Evolutionary conservation across 192 early-diverging fungal species (phyloP).

Genomic region (Allomyces macrogynus): DNA sequence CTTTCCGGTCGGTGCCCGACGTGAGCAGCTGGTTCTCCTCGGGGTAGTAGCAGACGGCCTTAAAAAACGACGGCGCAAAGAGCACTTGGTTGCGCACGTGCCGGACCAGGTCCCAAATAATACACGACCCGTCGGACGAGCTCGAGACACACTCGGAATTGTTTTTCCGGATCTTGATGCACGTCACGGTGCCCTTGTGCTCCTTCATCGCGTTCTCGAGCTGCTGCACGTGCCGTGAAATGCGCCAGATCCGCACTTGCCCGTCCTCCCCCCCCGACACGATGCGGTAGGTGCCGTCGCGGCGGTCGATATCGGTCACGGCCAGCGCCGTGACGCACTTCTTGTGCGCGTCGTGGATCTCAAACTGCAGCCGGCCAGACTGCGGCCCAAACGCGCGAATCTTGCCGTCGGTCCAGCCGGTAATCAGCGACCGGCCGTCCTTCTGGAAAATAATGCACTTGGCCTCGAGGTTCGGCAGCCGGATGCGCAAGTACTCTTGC

Average conservation of each 20-base stretch:
- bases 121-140: slow-evolving; percentile 30
- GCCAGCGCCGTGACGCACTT: slow-evolving; percentile 27
- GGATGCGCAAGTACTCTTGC: slow-evolving; percentile 24
- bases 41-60: slow-evolving; percentile 30
- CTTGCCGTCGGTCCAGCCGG: slow-evolving; percentile 39
- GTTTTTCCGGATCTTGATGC: slow-evolving; percentile 36
- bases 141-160: slow-evolving; percentile 33
- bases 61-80: slow-evolving; percentile 38
- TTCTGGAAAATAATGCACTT: slow-evolving; percentile 37
- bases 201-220: slow-evolving; percentile 37
- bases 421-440: slow-evolving; percentile 24
- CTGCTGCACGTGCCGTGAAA: slow-evolving; percentile 16
- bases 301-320: slow-evolving; percentile 21
- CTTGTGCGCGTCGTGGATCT: slow-evolving; percentile 36
- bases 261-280: slow-evolving; percentile 38
- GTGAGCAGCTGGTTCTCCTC: slow-evolving; percentile 36
- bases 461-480: slow-evolving; percentile 36
- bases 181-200: slow-evolving; percentile 39
- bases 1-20: slow-evolving; percentile 36
- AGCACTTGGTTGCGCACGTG: slow-evolving; percentile 41
- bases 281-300: slow-evolving; percentile 24
- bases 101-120: slow-evolving; percentile 36
- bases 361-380: slow-evolving; percentile 31
- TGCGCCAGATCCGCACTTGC: slow-evolving; percentile 33
- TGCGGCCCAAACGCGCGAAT: slow-evolving; percentile 40